phyloP scores from a whole-genome alignment of 1,284 basidiomycete species.

The Sutorius eximius region DNA sequence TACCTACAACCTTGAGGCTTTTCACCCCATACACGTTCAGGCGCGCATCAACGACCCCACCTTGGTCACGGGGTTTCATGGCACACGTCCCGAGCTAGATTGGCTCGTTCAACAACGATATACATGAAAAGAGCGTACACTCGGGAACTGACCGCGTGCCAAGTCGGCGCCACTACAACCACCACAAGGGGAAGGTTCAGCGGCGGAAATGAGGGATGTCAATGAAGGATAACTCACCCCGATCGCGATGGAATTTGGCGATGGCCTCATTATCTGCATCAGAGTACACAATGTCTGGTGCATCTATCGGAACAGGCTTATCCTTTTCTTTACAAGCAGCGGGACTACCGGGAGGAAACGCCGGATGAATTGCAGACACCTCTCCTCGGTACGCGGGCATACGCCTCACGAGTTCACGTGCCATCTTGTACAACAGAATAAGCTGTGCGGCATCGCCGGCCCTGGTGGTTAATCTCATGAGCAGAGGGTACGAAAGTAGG shows the following conservation, averaged over 20 bases:
- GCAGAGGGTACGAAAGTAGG: not conserved
- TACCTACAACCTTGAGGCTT: slow-evolving; percentile 33
- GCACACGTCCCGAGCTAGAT: slow-evolving; percentile 33
- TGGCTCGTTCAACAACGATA: not conserved
- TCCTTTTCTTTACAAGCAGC: slow-evolving; percentile 39
- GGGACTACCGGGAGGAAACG: slow-evolving; percentile 46
- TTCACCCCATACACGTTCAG: slow-evolving; percentile 33
- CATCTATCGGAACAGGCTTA: slow-evolving; percentile 41
- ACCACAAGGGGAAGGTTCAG: not conserved
- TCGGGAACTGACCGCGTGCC: slow-evolving; percentile 51
- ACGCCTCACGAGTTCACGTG: slow-evolving; percentile 41
- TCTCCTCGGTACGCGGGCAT: slow-evolving; percentile 60
- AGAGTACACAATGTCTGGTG: slow-evolving; percentile 54
- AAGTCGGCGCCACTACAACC: slow-evolving; percentile 44
- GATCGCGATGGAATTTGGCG: slow-evolving; percentile 42
- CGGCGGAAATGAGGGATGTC: too few relatives aligned
- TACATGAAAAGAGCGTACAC: rapidly evolving
- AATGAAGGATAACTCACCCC: slow-evolving; percentile 21
- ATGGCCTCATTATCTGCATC: slow-evolving; percentile 55
- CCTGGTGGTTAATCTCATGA: slow-evolving; percentile 3
- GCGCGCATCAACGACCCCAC: slow-evolving; percentile 33
- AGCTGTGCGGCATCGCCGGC: slow-evolving; percentile 13
- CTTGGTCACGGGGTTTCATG: slow-evolving; percentile 29
- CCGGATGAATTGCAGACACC: slow-evolving; percentile 44
- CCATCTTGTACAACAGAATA: slow-evolving; percentile 18